A percentile compares a stretch with the other conserved stretches of the same genome.
These are phyloP conservation scores for Pythium pyrilobum DNA, from an alignment of 352 stramenopile species.

Conservation along the genomic window DNA sequence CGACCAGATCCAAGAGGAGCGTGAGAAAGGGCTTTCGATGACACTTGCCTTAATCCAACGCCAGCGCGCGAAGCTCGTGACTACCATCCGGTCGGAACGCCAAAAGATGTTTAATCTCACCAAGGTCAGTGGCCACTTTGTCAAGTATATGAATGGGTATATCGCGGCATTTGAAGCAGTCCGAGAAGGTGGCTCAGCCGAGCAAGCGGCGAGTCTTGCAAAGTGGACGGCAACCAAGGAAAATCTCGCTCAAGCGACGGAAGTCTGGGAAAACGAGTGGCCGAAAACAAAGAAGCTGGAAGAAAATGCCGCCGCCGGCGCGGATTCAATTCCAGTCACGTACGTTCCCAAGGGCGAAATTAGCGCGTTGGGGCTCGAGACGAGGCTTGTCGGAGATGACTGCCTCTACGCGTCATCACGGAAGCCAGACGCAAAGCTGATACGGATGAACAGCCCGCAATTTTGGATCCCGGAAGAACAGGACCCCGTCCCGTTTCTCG, in stretches of 20 bases:
- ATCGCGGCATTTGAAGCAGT: conserved; percentile 7
- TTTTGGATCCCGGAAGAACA: conserved; percentile 54
- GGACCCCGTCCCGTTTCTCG: conserved; percentile 46
- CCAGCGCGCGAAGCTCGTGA: conserved; percentile 46
- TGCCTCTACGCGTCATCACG: conserved; percentile 51
- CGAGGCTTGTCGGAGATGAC: conserved; percentile 50
- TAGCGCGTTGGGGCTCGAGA: conserved; percentile 51
- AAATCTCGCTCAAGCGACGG: conserved; percentile 23
- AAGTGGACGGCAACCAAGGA: conserved; percentile 36
- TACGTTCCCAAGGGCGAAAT: conserved; percentile 50
- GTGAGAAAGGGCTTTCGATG: conserved; percentile 73
- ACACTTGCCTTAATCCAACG: conserved; percentile 58
- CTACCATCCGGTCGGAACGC: conserved; percentile 52
- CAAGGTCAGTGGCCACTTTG: conserved; percentile 42
- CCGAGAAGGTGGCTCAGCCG: not conserved
- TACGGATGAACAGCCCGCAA: conserved; percentile 47
- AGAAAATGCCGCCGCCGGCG: conserved; percentile 2
- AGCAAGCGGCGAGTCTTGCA: conserved; percentile 3
- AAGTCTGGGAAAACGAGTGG: conserved; percentile 36
- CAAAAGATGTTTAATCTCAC: conserved; percentile 63
- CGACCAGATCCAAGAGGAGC: conserved; percentile 66
- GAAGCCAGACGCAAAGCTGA: conserved; percentile 47
- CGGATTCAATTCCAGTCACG: conserved; percentile 9
- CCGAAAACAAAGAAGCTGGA: conserved; percentile 14
- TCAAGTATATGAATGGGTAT: conserved; percentile 39